Evolutionary conservation across 2,329 filamentous ascomycete species (phyloP).

Genomic region (Purpureocillium lavendulum): DNA sequence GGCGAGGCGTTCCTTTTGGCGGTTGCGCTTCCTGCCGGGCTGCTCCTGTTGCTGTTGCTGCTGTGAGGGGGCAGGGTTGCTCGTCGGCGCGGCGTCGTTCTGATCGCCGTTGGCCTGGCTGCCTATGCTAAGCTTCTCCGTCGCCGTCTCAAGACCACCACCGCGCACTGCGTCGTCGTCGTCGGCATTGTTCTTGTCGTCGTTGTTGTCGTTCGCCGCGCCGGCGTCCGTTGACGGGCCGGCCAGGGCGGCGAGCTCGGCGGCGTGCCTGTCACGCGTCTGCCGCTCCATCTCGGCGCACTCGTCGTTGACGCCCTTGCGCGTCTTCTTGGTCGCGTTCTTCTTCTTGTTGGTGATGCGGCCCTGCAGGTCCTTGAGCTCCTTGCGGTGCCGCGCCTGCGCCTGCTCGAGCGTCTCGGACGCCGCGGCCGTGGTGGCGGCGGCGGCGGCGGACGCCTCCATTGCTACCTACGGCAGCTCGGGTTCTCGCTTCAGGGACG

Average conservation of each 20-base stretch:
- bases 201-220: not conserved
- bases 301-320: slow-evolving; percentile 66
- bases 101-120: not conserved
- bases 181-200: not conserved
- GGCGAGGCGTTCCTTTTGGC: slow-evolving; percentile 85
- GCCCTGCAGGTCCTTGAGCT: slow-evolving; percentile 77
- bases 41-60: slow-evolving; percentile 1
- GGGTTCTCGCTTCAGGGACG: too few relatives aligned
- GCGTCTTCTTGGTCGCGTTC: slow-evolving; percentile 81
- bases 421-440: slow-evolving; percentile 15
- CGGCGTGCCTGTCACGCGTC: slow-evolving; percentile 57
- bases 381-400: slow-evolving; percentile 74
- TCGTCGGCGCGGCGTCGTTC: not conserved
- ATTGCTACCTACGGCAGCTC: not conserved
- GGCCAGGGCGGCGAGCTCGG: slow-evolving; percentile 42
- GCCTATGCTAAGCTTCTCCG: slow-evolving; percentile 1
- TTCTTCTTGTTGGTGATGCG: slow-evolving; percentile 95
- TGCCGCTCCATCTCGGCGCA: slow-evolving; percentile 62
- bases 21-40: slow-evolving; percentile 66
- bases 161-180: too few relatives aligned
- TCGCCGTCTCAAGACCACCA: not conserved
- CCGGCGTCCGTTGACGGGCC: slow-evolving; percentile 13
- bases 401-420: slow-evolving; percentile 63
- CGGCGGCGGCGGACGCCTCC: not conserved
- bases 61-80: not conserved